These are phyloP conservation scores for Suillus lakei DNA, from an alignment of 768 basidiomycete genomes.

Conservation along the genomic window DNA sequence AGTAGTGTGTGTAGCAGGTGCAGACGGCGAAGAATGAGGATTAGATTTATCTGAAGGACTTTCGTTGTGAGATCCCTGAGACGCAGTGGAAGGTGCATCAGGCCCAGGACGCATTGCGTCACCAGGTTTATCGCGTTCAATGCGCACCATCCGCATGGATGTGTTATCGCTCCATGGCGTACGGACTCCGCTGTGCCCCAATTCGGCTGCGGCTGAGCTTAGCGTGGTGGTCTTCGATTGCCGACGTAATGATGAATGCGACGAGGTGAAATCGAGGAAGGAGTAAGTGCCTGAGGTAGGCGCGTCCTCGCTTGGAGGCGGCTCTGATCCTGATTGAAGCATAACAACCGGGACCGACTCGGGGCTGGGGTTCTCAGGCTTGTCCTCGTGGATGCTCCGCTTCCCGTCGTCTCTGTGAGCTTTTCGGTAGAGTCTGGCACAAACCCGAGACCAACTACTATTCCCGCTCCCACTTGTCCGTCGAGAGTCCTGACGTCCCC, in stretches of 20 bases:
- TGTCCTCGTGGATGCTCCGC: constrained; percentile 21
- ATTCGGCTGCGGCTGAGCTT: constrained; percentile 32
- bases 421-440: constrained; percentile 33
- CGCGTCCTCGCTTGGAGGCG: constrained; percentile 24
- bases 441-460: constrained; percentile 37
- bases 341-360: constrained; percentile 37
- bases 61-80: constrained; percentile 26
- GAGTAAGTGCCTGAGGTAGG: constrained; percentile 38
- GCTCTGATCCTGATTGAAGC: constrained; percentile 25
- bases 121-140: constrained; percentile 24
- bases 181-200: constrained; percentile 21
- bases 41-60: constrained; percentile 30
- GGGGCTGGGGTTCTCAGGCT: constrained; percentile 25
- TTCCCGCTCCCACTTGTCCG: constrained; percentile 27
- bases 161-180: constrained; percentile 22
- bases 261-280: constrained; percentile 37
- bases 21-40: constrained; percentile 20
- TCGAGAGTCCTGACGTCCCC: constrained; percentile 23
- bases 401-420: constrained; percentile 35
- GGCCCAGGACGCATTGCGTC: constrained; percentile 24
- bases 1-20: constrained; percentile 27
- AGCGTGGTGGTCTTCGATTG: constrained; percentile 32
- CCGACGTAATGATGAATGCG: constrained; percentile 25
- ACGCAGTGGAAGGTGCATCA: constrained; percentile 38
- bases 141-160: constrained; percentile 21